Evolutionary conservation across 495 filamentous ascomycete genomes (phyloP).

Genomic region (Podospora comata): DNA sequence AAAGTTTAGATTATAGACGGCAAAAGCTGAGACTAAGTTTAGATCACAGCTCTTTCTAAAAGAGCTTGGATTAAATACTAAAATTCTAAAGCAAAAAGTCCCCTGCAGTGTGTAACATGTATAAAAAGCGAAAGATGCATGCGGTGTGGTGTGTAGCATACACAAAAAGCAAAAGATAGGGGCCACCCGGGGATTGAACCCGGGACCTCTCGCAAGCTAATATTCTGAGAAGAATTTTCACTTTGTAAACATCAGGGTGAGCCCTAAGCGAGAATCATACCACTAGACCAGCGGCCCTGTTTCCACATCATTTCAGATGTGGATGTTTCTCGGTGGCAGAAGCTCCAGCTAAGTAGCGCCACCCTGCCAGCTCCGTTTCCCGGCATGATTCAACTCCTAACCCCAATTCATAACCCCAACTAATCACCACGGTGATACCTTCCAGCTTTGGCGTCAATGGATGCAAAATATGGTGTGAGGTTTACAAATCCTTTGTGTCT

Average conservation of each 20-base stretch:
- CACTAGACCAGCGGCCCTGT: conserved; percentile 29
- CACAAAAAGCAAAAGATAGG: conserved; percentile 14
- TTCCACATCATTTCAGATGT: not conserved
- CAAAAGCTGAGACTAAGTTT: too few relatives aligned
- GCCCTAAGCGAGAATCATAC: conserved; percentile 31
- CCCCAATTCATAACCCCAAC: not conserved
- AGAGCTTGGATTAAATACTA: too few relatives aligned
- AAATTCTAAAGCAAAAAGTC: too few relatives aligned
- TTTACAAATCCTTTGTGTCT: not conserved
- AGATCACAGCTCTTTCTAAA: too few relatives aligned
- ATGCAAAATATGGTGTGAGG: not conserved
- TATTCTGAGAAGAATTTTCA: not conserved
- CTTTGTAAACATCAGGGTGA: conserved; percentile 13
- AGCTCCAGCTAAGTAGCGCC: not conserved
- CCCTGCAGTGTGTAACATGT: too few relatives aligned
- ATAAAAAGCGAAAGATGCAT: too few relatives aligned
- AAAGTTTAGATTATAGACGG: too few relatives aligned
- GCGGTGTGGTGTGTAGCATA: not conserved
- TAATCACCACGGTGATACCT: too few relatives aligned
- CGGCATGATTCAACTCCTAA: not conserved
- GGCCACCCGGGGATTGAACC: conserved; percentile 28
- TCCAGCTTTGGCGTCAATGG: too few relatives aligned
- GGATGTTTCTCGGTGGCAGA: conserved; percentile 9
- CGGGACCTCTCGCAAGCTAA: conserved; percentile 25
- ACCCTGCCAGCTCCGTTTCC: not conserved